Conservation (phyloP, 345 rosid species). For the Populus ilicifolia region DNA sequence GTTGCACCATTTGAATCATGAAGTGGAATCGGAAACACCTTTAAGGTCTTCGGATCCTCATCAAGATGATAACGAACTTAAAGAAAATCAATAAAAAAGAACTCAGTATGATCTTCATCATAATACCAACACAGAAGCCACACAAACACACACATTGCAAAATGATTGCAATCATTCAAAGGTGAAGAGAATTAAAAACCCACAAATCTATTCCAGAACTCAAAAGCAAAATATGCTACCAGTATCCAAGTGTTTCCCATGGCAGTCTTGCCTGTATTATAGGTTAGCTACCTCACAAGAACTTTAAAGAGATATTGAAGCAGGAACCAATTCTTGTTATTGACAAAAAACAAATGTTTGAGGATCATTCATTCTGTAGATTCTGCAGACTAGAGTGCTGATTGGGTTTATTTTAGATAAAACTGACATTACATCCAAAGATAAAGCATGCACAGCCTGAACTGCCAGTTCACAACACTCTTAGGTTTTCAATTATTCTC, state of each 20-base stretch:
- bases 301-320: neutral
- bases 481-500: neutral
- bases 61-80: constrained; percentile 91
- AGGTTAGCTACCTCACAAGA: neutral
- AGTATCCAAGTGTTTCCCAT: neutral
- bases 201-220: neutral
- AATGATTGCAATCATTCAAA: neutral
- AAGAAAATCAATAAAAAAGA: constrained; percentile 14
- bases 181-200: neutral
- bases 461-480: neutral
- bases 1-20: constrained; percentile 59
- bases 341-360: neutral
- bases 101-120: constrained; percentile 7
- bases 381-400: neutral
- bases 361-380: neutral
- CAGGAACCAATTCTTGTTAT: neutral
- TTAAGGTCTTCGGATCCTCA: constrained; percentile 95
- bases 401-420: too few relatives aligned
- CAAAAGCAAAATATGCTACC: neutral
- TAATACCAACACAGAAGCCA: neutral
- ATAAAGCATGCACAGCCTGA: neutral
- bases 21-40: constrained; percentile 78
- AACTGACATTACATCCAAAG: neutral
- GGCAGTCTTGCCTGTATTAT: too few relatives aligned
- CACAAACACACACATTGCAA: neutral